Evolutionary conservation across 768 basidiomycete genomes (phyloP), one percentile per base, ranked within the genome.

Genomic region (Termitomyces sp.): DNA sequence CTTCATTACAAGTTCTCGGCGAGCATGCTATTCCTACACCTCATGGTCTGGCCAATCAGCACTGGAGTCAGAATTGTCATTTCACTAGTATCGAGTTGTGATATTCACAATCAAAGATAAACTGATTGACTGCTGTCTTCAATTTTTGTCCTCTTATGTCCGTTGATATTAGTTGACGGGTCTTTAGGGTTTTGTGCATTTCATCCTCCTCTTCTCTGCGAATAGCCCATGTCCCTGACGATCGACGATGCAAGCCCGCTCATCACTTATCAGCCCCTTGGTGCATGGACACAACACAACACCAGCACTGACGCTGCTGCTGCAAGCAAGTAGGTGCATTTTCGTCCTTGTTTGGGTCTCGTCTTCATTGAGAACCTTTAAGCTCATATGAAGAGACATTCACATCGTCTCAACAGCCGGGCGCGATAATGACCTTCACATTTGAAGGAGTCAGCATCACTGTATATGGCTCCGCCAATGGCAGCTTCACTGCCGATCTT

Each of bases 401-500:
- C 36, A 52, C 42, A 9, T 32, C 44, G 28, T 50, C 54, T 26
- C n/a, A 50, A 28, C 54, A 52, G 30, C 7, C 33, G 16, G 54
- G 50, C 12, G 58, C 54, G n/a, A 56, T 54, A 13, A 51, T 60
- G 42, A 44, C 54, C 13, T 60, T 60, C 26, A 60, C 49, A 13
- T 60, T 60, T 20, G 58, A 60, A 40, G 58, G 58, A 18, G 35
- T 45, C 22, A 35, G 33, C 13, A 28, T 56, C 49, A 36, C 5
- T 28, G 43, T 60, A 4, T 52, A 42, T 36, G 54, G 54, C 7
- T 50, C 49, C 33, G 47, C 13, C 16, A 16, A 53, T 22, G 59
- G 59, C 30, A 54, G 38, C 18, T 57, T 38, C 14, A 53, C 59
- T 38, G 38, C 49, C 13, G 48, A 36, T 26, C 24, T 60, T 50